Evolutionary conservation across 2,329 filamentous ascomycete species (phyloP).

Genomic region (Paradendryphiella salina): DNA sequence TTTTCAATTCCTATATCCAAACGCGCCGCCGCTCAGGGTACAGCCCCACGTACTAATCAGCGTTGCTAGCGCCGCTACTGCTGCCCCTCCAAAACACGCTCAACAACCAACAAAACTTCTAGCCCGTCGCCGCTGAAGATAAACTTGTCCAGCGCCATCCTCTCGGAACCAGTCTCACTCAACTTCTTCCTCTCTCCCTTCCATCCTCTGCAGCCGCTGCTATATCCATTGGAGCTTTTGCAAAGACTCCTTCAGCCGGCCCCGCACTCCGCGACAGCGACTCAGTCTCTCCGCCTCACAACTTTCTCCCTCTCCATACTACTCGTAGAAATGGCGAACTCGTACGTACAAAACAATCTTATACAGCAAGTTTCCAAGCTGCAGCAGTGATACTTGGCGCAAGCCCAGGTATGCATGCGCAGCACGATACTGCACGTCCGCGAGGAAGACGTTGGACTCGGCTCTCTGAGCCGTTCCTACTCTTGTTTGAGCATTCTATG

Average conservation of each 20-base stretch:
- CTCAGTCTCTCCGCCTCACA: conserved; percentile 12
- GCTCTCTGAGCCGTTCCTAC: neutral
- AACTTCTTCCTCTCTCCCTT: conserved; percentile 3
- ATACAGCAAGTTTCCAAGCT: neutral
- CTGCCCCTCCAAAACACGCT: conserved; percentile 31
- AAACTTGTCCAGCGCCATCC: conserved; percentile 27
- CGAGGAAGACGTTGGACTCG: neutral
- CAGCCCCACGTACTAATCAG: conserved; percentile 32
- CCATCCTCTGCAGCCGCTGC: conserved; percentile 3
- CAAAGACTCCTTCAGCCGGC: conserved; percentile 19
- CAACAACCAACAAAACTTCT: conserved; percentile 32
- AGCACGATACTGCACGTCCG: neutral
- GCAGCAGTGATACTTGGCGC: neutral
- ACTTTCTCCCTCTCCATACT: conserved; percentile 13
- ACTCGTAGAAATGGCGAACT: conserved; percentile 62
- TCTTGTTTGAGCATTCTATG: neutral
- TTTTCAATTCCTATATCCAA: conserved; percentile 23
- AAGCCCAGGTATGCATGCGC: neutral
- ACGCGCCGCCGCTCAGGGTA: conserved; percentile 21
- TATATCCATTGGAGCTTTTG: conserved; percentile 18
- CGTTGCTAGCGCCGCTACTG: conserved; percentile 20
- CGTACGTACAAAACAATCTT: conserved; percentile 54
- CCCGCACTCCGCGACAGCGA: conserved; percentile 20
- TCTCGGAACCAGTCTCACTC: conserved; percentile 3
- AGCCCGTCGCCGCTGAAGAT: conserved; percentile 23